Evolutionary conservation across 306 rosid species (phyloP), one percentile per base, ranked within the genome.

Genomic region (Medicago arabica): DNA sequence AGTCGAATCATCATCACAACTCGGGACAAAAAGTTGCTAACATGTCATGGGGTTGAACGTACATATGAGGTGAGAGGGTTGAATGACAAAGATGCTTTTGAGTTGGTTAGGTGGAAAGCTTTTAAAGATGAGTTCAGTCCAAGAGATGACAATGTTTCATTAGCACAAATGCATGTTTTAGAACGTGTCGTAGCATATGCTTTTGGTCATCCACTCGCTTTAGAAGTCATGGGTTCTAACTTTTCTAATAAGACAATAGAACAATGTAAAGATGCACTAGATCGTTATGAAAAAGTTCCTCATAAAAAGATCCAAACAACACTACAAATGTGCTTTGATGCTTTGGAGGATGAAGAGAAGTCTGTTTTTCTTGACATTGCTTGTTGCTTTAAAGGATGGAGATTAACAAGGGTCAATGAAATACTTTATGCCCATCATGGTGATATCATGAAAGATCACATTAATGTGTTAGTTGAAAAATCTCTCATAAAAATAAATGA

Each of bases 1-100:
- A 83, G 87, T 15, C 65, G 75, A 62, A 44, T 75, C 54, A 75
- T 83, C 25, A 64, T 83, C 25, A 82, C 82, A 0, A 82, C 85
- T 3, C 50, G 82, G 11, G 51, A 82, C 36, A 67, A 18, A 58
- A 41, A 39, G 12, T 66, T 82, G 62, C 61, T 82, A 16, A 23
- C 39, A 9, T 4, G 3, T 12, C 85, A 66, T 57, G 43, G 44
- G 9, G 19, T 74, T 47, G n/a, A 46, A 75, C 17, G 10, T 6
- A 62, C 3, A 31, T 62, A 68, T 13, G 53, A 68, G 41, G 31
- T 44, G 50, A 21, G 58, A 3, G 25, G 5, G 9, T 46, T 75
- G 58, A 17, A 36, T 14, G 2, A 34, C 39, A 6, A 17, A 17
- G 71, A 62, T 2, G 71, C 78, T 17, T 28, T 68, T 68, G 9